Conservation (phyloP, 2,329 filamentous ascomycete species). For the Fusarium scirpi region DNA sequence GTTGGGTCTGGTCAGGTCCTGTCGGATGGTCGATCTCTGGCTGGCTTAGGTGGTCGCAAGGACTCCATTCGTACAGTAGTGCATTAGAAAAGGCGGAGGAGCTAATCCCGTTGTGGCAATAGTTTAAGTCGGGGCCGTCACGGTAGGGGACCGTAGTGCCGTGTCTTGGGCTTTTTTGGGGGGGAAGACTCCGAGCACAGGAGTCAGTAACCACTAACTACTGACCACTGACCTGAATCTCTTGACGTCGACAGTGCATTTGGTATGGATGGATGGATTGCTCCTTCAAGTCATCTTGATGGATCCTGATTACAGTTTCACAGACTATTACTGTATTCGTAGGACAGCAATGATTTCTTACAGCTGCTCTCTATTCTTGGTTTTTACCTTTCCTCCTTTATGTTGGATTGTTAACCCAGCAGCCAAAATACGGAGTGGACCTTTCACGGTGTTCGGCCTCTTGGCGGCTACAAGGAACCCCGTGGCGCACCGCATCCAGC, state of each 20-base stretch:
- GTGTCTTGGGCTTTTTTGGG: constrained; percentile 18
- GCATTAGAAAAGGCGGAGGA: constrained; percentile 37
- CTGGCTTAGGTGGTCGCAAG: constrained; percentile 37
- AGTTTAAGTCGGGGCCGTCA: constrained; percentile 33
- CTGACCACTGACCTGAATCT: constrained; percentile 4
- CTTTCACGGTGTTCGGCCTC: constrained; percentile 12
- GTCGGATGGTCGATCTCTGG: constrained; percentile 18
- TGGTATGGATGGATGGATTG: background rate
- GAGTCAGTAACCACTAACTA: background rate
- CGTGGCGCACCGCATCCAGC: constrained; percentile 29
- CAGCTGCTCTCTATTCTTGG: background rate
- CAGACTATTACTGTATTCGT: no score
- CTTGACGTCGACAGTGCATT: background rate
- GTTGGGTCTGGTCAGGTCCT: constrained; percentile 20
- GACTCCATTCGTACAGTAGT: constrained; percentile 37
- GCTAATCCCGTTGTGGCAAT: constrained; percentile 32
- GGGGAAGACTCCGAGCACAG: constrained; percentile 19
- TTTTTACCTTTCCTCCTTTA: background rate
- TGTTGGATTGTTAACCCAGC: constrained; percentile 15
- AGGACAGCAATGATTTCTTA: background rate
- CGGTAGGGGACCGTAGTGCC: constrained; percentile 30
- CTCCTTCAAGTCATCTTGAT: background rate
- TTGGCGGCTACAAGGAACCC: constrained; percentile 25
- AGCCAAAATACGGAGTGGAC: constrained; percentile 33
- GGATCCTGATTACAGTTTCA: background rate